Percentiles rank a stretch among this genome's conserved stretches.
phyloP scores from a whole-genome alignment of 768 basidiomycete genomes.

The Exidia glandulosa region DNA sequence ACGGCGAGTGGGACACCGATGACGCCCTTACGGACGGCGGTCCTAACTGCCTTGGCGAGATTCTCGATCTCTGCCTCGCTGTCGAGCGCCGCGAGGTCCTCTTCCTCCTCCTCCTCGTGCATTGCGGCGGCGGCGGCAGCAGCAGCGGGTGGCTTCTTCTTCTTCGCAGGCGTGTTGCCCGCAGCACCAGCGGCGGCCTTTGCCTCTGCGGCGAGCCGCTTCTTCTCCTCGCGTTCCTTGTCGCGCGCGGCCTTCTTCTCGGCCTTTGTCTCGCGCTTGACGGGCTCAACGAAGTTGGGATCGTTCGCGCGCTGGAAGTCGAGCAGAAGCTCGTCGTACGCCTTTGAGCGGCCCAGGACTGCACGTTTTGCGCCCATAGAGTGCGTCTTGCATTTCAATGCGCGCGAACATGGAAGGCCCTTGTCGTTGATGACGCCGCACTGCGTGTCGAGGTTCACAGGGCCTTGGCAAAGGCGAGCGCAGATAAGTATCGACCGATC shows the following conservation, averaged over 20 bases:
- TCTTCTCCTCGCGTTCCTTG: slow-evolving; percentile 72
- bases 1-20: slow-evolving; percentile 59
- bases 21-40: slow-evolving; percentile 44
- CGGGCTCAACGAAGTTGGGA: slow-evolving; percentile 80
- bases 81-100: slow-evolving; percentile 70
- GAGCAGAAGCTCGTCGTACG: slow-evolving; percentile 76
- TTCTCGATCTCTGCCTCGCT: slow-evolving; percentile 79
- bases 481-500: not conserved
- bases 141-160: slow-evolving; percentile 45
- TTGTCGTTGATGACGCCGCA: slow-evolving; percentile 98
- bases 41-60: slow-evolving; percentile 49
- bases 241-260: slow-evolving; percentile 82
- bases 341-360: slow-evolving; percentile 73
- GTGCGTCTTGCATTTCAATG: slow-evolving; percentile 95
- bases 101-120: slow-evolving; percentile 32
- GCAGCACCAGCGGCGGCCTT: slow-evolving; percentile 43
- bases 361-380: slow-evolving; percentile 94
- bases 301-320: slow-evolving; percentile 88
- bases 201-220: slow-evolving; percentile 56
- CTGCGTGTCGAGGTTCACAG: slow-evolving; percentile 82
- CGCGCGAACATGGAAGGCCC: slow-evolving; percentile 81
- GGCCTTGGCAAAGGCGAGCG: slow-evolving; percentile 25
- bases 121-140: slow-evolving; percentile 25
- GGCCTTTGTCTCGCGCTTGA: slow-evolving; percentile 75
- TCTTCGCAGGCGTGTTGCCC: slow-evolving; percentile 17